phyloP scores from a whole-genome alignment of 371 early-diverging fungal species.

The Coemansia sp. region DNA sequence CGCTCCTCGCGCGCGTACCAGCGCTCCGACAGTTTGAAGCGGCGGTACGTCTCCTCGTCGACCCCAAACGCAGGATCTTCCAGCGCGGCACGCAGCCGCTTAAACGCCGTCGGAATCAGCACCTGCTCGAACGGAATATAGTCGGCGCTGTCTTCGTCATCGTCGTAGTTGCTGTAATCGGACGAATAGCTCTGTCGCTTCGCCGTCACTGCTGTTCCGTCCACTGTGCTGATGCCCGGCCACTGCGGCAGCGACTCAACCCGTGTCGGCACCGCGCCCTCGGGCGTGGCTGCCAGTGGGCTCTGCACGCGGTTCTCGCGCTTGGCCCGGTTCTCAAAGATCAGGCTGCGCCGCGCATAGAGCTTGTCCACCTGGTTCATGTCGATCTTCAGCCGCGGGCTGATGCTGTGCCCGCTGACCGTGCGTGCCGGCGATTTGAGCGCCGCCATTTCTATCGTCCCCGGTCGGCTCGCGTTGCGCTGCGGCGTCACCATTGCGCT shows the following conservation, averaged over 20 bases:
- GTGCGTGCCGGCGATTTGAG: constrained; percentile 15
- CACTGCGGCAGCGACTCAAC: neutral
- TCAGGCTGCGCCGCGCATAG: constrained; percentile 40
- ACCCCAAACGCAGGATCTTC: constrained; percentile 39
- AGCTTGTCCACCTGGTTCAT: constrained; percentile 46
- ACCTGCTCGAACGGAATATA: constrained; percentile 49
- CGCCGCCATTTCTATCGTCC: neutral
- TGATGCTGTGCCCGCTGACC: constrained; percentile 28
- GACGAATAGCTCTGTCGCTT: constrained; percentile 2
- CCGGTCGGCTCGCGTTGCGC: neutral
- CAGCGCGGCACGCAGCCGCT: constrained; percentile 36
- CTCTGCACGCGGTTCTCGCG: constrained; percentile 10
- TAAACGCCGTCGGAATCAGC: constrained; percentile 48
- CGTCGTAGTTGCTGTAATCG: constrained; percentile 14
- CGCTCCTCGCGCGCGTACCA: constrained; percentile 51
- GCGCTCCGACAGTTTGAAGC: constrained; percentile 46
- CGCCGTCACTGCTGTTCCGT: neutral
- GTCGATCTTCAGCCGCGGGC: constrained; percentile 39
- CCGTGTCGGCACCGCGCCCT: neutral
- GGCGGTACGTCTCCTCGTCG: constrained; percentile 44
- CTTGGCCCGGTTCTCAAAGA: constrained; percentile 37
- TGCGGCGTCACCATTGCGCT: neutral
- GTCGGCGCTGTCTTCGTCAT: constrained; percentile 20
- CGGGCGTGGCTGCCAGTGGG: neutral
- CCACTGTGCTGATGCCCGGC: neutral